Base-by-base conservation (phyloP, 2,329 filamentous ascomycete species). In the Colletotrichum sp. region DNA sequence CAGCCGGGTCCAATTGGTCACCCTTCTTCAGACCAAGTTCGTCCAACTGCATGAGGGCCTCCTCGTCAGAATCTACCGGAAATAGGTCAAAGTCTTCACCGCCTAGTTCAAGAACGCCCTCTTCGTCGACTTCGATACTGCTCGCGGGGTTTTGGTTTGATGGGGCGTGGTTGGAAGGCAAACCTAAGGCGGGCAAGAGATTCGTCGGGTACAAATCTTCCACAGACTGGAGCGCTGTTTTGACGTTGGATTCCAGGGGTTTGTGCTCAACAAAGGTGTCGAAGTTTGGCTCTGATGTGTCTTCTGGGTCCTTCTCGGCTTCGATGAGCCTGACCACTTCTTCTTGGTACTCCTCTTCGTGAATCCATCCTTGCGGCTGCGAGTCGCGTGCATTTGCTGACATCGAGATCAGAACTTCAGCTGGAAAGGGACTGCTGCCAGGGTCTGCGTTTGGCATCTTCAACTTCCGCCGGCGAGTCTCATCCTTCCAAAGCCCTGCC, bases 401-500 rank as follows among this genome's bases (percentile, higher is more conserved):
- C 93, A 99, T 98, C 4, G 95, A 95, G 5, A 98, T 90, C 74
- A 99, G 86, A 6, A 92, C 95, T 79, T 98, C 96, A 0, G 92
- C 88, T 3, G 94, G 92, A 78, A 98, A 98, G 0, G 95, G 95
- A 77, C 91, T 96, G 80, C 92, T 95, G 7, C 89, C 91, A 36
- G 92, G 89, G 78, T 92, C 88, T 8, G 86, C 86, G 63, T 94
- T 87, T 3, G 92, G 90, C 90, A 96, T 93, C 62, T 91, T 91
- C 64, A 90, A 89, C 83, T 95, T 96, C 36, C 96, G 91, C 60
- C 96, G 91, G 75, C 92, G 92, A 0, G 94, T 95, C 84, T 99
- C 97, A 80, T 98, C 95, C 82, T 93, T 93, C 97, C 97, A 99
- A 4, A 99, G 86, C 1, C 95, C 94, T 71, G 95, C 96, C 95